Base-by-base conservation (phyloP, 2,329 filamentous ascomycete genomes). In the Ploettnerulaceae sp. region DNA sequence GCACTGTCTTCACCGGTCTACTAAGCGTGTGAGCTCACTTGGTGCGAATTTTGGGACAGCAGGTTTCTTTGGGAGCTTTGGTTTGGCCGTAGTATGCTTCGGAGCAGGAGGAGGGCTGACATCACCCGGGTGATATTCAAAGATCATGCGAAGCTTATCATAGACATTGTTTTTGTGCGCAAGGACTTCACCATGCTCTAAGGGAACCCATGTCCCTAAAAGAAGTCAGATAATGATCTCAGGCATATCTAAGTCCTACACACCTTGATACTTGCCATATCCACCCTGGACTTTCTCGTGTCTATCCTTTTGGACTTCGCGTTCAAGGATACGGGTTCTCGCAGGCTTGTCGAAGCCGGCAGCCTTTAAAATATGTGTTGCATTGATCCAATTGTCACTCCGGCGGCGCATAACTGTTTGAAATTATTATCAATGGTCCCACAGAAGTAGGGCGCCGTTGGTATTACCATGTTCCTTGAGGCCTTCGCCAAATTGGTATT, bases 241-340 rank as follows among this genome's bases (percentile, higher is more conserved):
- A n/a, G 32, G 4, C 8, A 48, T 28, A 32, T n/a, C 24, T 17
- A 11, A 12, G 28, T 15, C 25, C n/a, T 34, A 17, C 52, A 15
- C 62, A 88, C 86, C 90, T 72, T 98, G 93, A 59, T 97, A 98
- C 79, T 97, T 97, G 61, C 93, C 93, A 67, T 97, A 97, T 12
- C 93, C 93, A 55, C 91, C 93, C 65, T 98, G 93, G 5, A 98
- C 90, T 71, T 98, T 98, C 70, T 97, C 93, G 64, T 98, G 93
- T 4, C 86, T 77, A 33, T 94, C 91, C 67, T 95, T 96, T 63
- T 98, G 93, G 6, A 98, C 91, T 63, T 98, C 93, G 56, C 93
- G 81, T 70, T 98, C 93, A 4, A 98, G 77, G 47, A 98, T 97
- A 54, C 93, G 81, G 31, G 93, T 98, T 64, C 93, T 78, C 9